These are phyloP conservation scores for Schizophyllum commune DNA, from an alignment of 1,284 basidiomycete species.

Conservation along the genomic window DNA sequence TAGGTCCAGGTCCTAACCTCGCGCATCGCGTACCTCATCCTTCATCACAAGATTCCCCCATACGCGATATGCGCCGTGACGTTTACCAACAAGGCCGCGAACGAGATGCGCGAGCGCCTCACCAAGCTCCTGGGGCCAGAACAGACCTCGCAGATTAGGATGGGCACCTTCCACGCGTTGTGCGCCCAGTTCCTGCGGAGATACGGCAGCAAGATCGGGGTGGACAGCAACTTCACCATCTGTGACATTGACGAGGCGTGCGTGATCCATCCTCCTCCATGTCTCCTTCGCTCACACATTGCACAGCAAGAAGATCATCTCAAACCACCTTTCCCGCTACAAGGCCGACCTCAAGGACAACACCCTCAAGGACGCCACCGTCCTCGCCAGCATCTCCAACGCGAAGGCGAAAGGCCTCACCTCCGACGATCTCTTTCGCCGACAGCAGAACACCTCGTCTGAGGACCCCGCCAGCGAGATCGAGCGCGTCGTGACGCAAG, in stretches of 20 bases:
- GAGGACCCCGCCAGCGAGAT: slow-evolving; percentile 18
- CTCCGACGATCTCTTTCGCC: slow-evolving; percentile 35
- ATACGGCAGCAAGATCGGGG: slow-evolving; percentile 51
- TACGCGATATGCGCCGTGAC: slow-evolving; percentile 73
- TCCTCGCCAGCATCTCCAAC: slow-evolving; percentile 67
- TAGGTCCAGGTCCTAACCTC: slow-evolving; percentile 61
- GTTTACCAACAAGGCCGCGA: slow-evolving; percentile 86
- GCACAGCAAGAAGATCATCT: slow-evolving; percentile 68
- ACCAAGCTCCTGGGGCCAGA: slow-evolving; percentile 63
- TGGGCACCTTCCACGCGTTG: slow-evolving; percentile 82
- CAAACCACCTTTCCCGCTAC: slow-evolving; percentile 51
- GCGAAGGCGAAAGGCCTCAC: slow-evolving; percentile 70
- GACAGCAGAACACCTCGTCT: background rate
- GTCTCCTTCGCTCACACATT: slow-evolving; percentile 7
- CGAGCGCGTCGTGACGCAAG: slow-evolving; percentile 37
- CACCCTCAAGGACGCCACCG: slow-evolving; percentile 51
- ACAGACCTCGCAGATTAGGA: slow-evolving; percentile 50
- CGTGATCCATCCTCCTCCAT: slow-evolving; percentile 11
- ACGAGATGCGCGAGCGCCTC: slow-evolving; percentile 80
- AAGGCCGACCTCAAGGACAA: slow-evolving; percentile 44
- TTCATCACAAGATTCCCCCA: slow-evolving; percentile 47
- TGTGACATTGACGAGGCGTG: slow-evolving; percentile 81
- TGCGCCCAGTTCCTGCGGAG: slow-evolving; percentile 70
- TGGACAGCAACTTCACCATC: slow-evolving; percentile 76
- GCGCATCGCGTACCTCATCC: slow-evolving; percentile 71